Base-by-base conservation (phyloP, 371 early-diverging fungal species). In the Mucor racemosus region DNA sequence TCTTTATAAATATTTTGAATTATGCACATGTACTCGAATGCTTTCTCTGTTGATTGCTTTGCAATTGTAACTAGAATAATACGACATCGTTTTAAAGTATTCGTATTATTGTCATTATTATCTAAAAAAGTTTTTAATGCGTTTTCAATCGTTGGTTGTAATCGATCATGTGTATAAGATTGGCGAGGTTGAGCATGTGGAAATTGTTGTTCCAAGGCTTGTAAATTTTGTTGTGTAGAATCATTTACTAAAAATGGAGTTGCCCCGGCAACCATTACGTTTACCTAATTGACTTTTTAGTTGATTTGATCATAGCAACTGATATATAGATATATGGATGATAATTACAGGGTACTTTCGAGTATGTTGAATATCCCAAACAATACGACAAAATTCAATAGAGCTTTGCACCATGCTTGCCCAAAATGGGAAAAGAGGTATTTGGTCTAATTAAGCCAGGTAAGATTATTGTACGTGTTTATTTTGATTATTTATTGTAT, bases 361-460 rank as follows among this genome's bases (percentile, higher is more conserved):
- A 11, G 55, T 34, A 13, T 41, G 42, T 31, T 60, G 34, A 15
- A 74, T 56, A 38, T 62, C 72, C 78, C 78, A 78, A 41, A 56
- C 72, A 50, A 75, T 69, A 10, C 78, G 64, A 67, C 78, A 78
- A 48, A 73, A 69, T 39, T 75, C 76, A 6, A 75, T 61, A 2
- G 78, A 65, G 7, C 76, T 59, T 39, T 73, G 67, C 3, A 78
- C 78, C 71, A 78, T 78, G 50, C 71, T 68, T n/a, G 76, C 56
- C 78, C 78, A 78, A 42, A 73, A 38, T 17, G 78, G 78, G 34
- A 71, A 64, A 5, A 71, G 71, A 42, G 78, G 78, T 8, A 77
- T 54, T 55, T 66, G 68, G 38, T 75, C 78, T 77, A 64, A 15
- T 15, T 11, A 8, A 42, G 17, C 4, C 21, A 15, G 19, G 26